Percentiles rank a stretch among this genome's conserved stretches.
phyloP scores from a whole-genome alignment of 1,139 yeast species.

The Martiniozyma asiatica region DNA sequence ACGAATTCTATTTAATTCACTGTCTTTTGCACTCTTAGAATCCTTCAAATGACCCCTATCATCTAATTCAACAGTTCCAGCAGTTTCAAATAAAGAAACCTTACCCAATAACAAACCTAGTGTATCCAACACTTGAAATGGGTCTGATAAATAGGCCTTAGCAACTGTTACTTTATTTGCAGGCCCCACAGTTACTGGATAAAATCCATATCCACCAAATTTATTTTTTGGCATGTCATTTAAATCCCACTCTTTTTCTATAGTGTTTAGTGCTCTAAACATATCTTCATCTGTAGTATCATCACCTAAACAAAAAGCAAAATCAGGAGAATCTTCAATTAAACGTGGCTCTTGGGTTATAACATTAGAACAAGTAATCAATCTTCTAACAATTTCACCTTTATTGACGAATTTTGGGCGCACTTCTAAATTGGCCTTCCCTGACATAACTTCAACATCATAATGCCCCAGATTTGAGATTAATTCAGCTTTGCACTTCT shows the following conservation, averaged over 20 bases:
- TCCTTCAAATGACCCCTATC: slow-evolving; percentile 56
- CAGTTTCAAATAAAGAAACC: slow-evolving; percentile 63
- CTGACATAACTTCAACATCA: slow-evolving; percentile 94
- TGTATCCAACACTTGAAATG: slow-evolving; percentile 75
- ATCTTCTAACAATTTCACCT: slow-evolving; percentile 85
- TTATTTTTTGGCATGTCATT: slow-evolving; percentile 29
- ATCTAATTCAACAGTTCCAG: slow-evolving; percentile 63
- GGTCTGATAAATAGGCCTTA: slow-evolving; percentile 77
- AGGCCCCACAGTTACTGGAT: slow-evolving; percentile 91
- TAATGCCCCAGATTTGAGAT: slow-evolving; percentile 41
- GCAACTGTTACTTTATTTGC: slow-evolving; percentile 86
- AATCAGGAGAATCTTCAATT: slow-evolving; percentile 55
- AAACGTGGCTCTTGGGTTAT: slow-evolving; percentile 27
- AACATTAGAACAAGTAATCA: slow-evolving; percentile 46
- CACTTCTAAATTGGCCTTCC: slow-evolving; percentile 94
- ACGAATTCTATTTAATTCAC: slow-evolving; percentile 1
- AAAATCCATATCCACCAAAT: slow-evolving; percentile 51
- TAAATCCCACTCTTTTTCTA: slow-evolving; percentile 36
- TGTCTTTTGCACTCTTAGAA: slow-evolving; percentile 30
- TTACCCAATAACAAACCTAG: slow-evolving; percentile 69
- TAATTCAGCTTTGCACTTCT: slow-evolving; percentile 55
- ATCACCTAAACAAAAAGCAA: slow-evolving; percentile 84
- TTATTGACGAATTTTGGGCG: slow-evolving; percentile 89
- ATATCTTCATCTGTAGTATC: slow-evolving; percentile 96
- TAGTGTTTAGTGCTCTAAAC: slow-evolving; percentile 63